Evolutionary conservation across 495 filamentous ascomycete species (phyloP).

Genomic region (Penicillium manginii): DNA sequence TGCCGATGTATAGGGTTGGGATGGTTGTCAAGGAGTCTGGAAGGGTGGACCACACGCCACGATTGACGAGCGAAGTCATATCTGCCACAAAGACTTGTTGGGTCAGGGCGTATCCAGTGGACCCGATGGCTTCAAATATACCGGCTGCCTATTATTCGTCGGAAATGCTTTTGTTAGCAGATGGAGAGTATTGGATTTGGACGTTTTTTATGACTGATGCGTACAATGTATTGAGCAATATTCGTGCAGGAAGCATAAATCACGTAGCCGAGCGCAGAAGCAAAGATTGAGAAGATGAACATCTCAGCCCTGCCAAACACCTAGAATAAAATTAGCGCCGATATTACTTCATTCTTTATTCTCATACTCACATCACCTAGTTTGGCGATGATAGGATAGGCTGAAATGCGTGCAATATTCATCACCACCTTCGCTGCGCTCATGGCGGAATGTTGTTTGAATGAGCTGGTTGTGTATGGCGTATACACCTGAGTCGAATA

Average conservation of each 20-base stretch:
- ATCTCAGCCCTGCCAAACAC: constrained; percentile 27
- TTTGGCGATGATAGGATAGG: constrained; percentile 33
- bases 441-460: constrained; percentile 33
- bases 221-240: constrained; percentile 29
- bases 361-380: constrained; percentile 23
- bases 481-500: constrained; percentile 29
- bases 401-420: constrained; percentile 30
- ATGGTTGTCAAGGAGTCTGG: constrained; percentile 30
- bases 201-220: too few species aligned
- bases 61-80: constrained; percentile 31
- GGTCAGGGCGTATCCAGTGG: constrained; percentile 30
- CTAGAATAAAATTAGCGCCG: not conserved
- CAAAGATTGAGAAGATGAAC: constrained; percentile 27
- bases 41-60: constrained; percentile 32
- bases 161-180: not conserved
- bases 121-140: constrained; percentile 33
- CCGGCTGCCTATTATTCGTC: constrained; percentile 20
- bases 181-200: too few species aligned
- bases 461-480: constrained; percentile 27
- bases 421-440: constrained; percentile 27
- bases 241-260: constrained; percentile 29
- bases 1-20: constrained; percentile 28
- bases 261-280: constrained; percentile 19
- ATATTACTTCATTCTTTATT: not conserved
- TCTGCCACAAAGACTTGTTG: constrained; percentile 35